Conservation (phyloP, 1,284 basidiomycete species). For the Heterobasidion parviporum region DNA sequence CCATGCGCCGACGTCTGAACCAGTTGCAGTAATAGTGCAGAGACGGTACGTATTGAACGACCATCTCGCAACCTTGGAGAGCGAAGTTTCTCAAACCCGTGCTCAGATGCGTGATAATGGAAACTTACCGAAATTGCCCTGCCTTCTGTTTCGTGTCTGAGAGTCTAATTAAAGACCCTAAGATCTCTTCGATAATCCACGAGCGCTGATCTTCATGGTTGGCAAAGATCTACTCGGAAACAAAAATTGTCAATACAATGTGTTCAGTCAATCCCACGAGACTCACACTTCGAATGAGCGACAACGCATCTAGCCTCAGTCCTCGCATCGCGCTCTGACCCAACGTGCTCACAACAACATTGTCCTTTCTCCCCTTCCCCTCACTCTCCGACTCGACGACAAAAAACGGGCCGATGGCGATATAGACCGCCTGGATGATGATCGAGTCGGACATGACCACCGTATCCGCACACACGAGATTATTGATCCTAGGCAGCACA, state of each 20-base stretch:
- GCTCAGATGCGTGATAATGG: not conserved
- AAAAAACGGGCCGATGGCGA: conserved; percentile 90
- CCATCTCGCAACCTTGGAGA: conserved; percentile 63
- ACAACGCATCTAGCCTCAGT: conserved; percentile 74
- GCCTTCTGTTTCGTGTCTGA: conserved; percentile 85
- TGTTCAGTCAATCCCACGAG: not conserved
- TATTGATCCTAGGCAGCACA: conserved; percentile 61
- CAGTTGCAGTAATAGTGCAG: conserved; percentile 89
- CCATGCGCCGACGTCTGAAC: conserved; percentile 89
- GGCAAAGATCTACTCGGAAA: conserved; percentile 68
- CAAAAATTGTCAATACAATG: not conserved
- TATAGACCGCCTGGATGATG: conserved; percentile 86
- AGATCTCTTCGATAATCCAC: conserved; percentile 96
- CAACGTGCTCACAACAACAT: conserved; percentile 49
- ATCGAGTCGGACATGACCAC: conserved; percentile 81
- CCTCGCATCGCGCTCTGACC: conserved; percentile 74
- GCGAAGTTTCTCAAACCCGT: not conserved
- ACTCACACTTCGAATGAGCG: conserved; percentile 75
- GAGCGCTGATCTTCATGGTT: conserved; percentile 83
- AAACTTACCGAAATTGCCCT: conserved; percentile 73
- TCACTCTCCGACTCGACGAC: conserved; percentile 58
- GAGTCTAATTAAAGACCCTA: conserved; percentile 82
- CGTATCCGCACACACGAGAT: conserved; percentile 55
- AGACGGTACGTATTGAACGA: conserved; percentile 84
- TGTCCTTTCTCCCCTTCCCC: conserved; percentile 46